Percentiles rank a stretch among this genome's conserved stretches.
phyloP scores from a whole-genome alignment of 1,284 basidiomycete species.

The Thecaphora thlaspeos region DNA sequence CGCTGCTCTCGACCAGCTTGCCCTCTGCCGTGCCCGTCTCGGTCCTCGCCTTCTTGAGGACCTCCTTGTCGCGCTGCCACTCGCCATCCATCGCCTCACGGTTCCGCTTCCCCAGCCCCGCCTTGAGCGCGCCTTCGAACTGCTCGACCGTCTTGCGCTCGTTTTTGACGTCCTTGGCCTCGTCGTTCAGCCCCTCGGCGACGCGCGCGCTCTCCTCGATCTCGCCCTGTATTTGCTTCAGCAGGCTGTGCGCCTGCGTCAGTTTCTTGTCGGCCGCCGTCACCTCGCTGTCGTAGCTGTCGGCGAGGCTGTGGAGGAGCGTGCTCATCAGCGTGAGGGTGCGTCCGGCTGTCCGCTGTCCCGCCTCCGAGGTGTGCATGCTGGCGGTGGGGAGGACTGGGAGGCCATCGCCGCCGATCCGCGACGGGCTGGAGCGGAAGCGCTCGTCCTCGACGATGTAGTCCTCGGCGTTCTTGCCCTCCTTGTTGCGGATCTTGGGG shows the following conservation, averaged over 20 bases:
- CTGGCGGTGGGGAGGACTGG: conserved; percentile 24
- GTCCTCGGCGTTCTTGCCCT: conserved; percentile 96
- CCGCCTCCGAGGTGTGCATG: conserved; percentile 82
- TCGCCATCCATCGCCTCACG: conserved; percentile 58
- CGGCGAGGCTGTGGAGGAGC: conserved; percentile 83
- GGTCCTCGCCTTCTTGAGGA: conserved; percentile 32
- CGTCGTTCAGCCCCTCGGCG: conserved; percentile 67
- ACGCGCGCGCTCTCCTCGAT: conserved; percentile 82
- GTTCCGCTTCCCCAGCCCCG: conserved; percentile 76
- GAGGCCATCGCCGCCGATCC: conserved; percentile 28
- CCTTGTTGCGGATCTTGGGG: conserved; percentile 90
- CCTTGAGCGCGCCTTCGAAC: conserved; percentile 69
- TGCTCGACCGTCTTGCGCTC: conserved; percentile 66
- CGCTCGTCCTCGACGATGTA: conserved; percentile 98
- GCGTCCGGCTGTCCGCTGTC: conserved; percentile 78
- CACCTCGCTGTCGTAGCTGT: conserved; percentile 91
- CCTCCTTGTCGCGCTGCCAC: conserved; percentile 40
- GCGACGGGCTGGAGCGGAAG: conserved; percentile 79
- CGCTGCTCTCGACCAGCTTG: conserved; percentile 16
- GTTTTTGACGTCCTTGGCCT: conserved; percentile 69
- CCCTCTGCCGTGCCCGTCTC: conserved; percentile 30
- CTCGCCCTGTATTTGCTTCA: conserved; percentile 85
- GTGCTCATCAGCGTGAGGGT: conserved; percentile 74
- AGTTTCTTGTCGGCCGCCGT: conserved; percentile 88
- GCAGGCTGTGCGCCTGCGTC: conserved; percentile 81